Percentiles rank a stretch among this genome's conserved stretches.
These are phyloP conservation scores for Lepidopterella palustris DNA, from an alignment of 495 filamentous ascomycete genomes.

Conservation along the genomic window DNA sequence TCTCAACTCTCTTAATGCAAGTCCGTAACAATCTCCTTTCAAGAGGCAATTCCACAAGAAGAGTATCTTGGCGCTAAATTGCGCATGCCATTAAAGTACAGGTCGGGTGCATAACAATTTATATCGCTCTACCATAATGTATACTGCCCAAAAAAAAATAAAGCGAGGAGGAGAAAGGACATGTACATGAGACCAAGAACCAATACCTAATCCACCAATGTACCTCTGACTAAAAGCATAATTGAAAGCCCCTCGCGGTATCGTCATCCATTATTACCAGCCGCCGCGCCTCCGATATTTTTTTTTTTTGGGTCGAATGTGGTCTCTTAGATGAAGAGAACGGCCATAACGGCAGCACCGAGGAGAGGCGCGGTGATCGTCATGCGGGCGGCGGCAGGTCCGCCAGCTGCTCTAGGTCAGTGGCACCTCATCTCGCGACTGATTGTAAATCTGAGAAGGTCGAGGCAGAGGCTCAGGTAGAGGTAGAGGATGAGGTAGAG, in stretches of 20 bases:
- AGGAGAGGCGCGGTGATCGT: constrained; percentile 25
- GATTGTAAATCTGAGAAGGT: background rate
- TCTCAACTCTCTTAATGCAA: too few species aligned
- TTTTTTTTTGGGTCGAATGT: constrained; percentile 14
- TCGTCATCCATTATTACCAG: constrained; percentile 4
- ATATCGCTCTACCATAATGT: constrained; percentile 3
- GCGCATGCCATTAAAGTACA: constrained; percentile 17
- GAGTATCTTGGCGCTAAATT: constrained; percentile 23
- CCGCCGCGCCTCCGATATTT: too few species aligned
- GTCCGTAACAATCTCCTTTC: too few species aligned
- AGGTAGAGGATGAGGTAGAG: constrained; percentile 25
- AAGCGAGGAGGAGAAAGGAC: constrained; percentile 1
- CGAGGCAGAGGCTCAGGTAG: constrained; percentile 1
- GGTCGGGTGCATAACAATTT: constrained; percentile 4
- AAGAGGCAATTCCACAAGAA: constrained; percentile 5
- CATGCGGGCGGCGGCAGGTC: constrained; percentile 25
- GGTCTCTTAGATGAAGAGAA: constrained; percentile 29
- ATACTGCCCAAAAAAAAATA: background rate
- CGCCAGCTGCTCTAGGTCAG: constrained; percentile 2
- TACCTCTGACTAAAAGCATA: background rate
- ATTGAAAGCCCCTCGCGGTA: background rate
- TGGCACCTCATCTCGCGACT: background rate
- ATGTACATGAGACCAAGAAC: background rate
- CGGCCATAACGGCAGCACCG: constrained; percentile 31
- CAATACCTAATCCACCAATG: background rate